Conservation (phyloP, 768 basidiomycete species). For the Auriscalpium microsporum region DNA sequence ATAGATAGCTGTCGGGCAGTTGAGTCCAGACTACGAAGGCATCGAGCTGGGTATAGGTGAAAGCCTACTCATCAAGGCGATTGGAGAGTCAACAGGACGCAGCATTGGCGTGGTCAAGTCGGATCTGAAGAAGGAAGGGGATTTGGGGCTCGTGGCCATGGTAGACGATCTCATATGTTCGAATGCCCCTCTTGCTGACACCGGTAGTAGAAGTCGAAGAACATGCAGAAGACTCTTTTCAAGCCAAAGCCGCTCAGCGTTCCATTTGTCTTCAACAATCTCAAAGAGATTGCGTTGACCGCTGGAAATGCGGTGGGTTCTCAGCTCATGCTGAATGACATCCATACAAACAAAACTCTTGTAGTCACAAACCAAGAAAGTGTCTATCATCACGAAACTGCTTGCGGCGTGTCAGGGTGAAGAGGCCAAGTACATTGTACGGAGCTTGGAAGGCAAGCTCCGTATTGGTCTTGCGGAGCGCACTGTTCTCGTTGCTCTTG, state of each 20-base stretch:
- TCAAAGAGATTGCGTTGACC: constrained; percentile 85
- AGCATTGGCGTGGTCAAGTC: constrained; percentile 74
- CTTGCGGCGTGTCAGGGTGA: constrained; percentile 84
- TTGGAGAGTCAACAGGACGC: constrained; percentile 91
- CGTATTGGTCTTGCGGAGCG: constrained; percentile 96
- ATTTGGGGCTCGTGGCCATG: constrained; percentile 95
- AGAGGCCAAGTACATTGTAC: constrained; percentile 95
- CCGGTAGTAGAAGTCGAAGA: constrained; percentile 72
- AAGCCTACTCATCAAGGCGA: constrained; percentile 88
- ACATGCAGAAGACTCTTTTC: constrained; percentile 87
- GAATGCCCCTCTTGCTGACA: not conserved
- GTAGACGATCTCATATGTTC: constrained; percentile 30
- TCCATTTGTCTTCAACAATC: constrained; percentile 78
- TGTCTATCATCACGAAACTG: constrained; percentile 88
- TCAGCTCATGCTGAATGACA: not conserved
- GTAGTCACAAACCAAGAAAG: constrained; percentile 92
- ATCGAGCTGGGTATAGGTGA: constrained; percentile 96
- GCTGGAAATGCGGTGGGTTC: constrained; percentile 68
- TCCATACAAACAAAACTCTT: not conserved
- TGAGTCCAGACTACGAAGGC: constrained; percentile 87
- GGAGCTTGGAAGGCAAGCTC: constrained; percentile 93
- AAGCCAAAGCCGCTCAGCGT: constrained; percentile 89
- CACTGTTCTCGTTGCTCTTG: constrained; percentile 89
- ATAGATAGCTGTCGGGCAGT: constrained; percentile 39
- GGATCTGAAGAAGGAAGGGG: constrained; percentile 91